Conservation (phyloP, 495 filamentous ascomycete species). For the Penicillium soppii region DNA sequence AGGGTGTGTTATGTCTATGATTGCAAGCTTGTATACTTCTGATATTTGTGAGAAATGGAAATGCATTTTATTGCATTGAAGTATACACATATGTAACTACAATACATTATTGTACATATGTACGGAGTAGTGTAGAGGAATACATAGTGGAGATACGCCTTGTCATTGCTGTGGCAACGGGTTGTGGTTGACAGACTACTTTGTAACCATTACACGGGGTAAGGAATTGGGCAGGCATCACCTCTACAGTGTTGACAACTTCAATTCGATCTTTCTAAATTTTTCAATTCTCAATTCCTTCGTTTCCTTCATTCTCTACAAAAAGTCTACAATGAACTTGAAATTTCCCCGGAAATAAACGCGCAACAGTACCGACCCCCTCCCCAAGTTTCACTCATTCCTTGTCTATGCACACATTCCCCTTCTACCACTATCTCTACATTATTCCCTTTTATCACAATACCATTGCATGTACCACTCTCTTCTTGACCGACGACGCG, state of each 20-base stretch:
- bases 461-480: constrained; percentile 44
- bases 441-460: constrained; percentile 8
- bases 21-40: too few relatives aligned
- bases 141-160: not conserved
- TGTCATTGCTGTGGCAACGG: constrained; percentile 33
- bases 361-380: constrained; percentile 26
- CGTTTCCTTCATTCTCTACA: too few relatives aligned
- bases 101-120: not conserved
- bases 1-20: not conserved
- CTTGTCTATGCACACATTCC: constrained; percentile 7
- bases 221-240: not conserved
- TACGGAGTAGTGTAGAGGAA: not conserved
- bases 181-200: not conserved
- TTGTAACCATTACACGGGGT: too few relatives aligned
- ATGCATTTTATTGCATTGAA: not conserved
- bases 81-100: too few relatives aligned
- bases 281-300: not conserved
- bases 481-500: constrained; percentile 42
- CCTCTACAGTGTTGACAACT: not conserved
- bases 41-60: not conserved
- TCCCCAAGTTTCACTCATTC: constrained; percentile 17
- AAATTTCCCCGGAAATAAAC: constrained; percentile 20
- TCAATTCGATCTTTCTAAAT: not conserved
- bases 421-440: not conserved
- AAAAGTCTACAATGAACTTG: constrained; percentile 10